Conservation (phyloP, 805 yeast species). For the Nakazawaea peltata region DNA sequence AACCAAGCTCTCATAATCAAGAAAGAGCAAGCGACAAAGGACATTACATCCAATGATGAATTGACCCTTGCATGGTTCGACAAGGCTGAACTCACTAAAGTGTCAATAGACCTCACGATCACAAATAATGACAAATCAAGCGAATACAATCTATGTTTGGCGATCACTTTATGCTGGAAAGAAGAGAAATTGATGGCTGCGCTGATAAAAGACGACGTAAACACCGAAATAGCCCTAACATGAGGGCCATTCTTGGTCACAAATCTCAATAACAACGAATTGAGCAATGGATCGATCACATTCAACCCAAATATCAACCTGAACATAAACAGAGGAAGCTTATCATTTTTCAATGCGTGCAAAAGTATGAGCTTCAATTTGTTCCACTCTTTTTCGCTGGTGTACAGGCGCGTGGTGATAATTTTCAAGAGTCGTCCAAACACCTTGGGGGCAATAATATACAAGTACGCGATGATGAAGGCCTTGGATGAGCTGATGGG, state of each 20-base stretch:
- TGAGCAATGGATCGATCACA: constrained; percentile 20
- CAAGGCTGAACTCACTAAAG: constrained; percentile 19
- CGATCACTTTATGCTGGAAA: constrained; percentile 25
- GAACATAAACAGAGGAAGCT: constrained; percentile 29
- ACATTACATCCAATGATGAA: constrained; percentile 18
- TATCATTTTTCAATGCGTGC: constrained; percentile 22
- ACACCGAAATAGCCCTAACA: constrained; percentile 17
- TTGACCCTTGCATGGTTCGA: constrained; percentile 9
- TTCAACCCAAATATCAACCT: constrained; percentile 25
- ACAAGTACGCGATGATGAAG: constrained; percentile 25
- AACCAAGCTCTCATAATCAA: constrained; percentile 31
- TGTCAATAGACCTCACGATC: constrained; percentile 28
- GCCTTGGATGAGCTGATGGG: constrained; percentile 17
- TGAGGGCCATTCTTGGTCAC: no score
- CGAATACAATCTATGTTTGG: constrained; percentile 24
- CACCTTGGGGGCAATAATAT: constrained; percentile 26
- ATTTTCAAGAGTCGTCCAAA: constrained; percentile 13
- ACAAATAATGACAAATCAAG: constrained; percentile 29
- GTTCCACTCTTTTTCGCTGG: constrained; percentile 12
- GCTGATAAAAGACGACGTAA: constrained; percentile 22
- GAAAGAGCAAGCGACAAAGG: constrained; percentile 23
- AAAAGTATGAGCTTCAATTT: constrained; percentile 13
- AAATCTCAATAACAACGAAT: constrained; percentile 5
- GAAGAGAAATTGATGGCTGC: constrained; percentile 22
- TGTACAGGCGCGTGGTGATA: constrained; percentile 13